Conservation (phyloP, 208 protist species). For the Novymonas esmeraldas region DNA sequence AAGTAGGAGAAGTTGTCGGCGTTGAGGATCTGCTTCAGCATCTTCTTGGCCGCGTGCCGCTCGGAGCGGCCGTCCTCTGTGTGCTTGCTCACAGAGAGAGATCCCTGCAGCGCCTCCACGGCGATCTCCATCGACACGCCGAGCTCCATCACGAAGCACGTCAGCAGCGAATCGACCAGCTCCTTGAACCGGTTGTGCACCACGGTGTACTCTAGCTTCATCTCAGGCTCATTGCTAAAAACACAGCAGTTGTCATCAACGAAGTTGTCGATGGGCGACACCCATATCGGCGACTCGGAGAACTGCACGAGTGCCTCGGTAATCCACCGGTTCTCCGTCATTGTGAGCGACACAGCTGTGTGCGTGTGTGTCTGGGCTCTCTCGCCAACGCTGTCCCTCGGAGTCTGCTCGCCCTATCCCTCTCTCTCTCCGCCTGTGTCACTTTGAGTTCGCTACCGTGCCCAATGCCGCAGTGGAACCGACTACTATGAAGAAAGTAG, state of each 20-base stretch:
- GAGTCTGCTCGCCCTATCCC: too few relatives aligned
- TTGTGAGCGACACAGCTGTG: slow-evolving; percentile 2
- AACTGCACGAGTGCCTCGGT: slow-evolving; percentile 88
- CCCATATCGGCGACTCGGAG: slow-evolving; percentile 82
- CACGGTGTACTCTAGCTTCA: slow-evolving; percentile 90
- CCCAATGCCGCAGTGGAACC: too few relatives aligned
- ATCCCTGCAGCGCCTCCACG: slow-evolving; percentile 45
- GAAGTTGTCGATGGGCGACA: slow-evolving; percentile 85
- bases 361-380: too few relatives aligned
- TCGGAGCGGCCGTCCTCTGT: slow-evolving; percentile 21
- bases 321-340: slow-evolving; percentile 71
- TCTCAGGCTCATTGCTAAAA: slow-evolving; percentile 88
- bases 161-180: slow-evolving; percentile 87
- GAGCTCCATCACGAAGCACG: slow-evolving; percentile 78
- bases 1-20: slow-evolving; percentile 91
- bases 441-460: too few relatives aligned
- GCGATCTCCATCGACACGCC: slow-evolving; percentile 66
- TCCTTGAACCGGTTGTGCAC: slow-evolving; percentile 82
- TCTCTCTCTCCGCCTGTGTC: too few relatives aligned
- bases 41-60: slow-evolving; percentile 34
- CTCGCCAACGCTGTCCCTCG: too few relatives aligned
- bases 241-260: slow-evolving; percentile 92
- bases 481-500: too few relatives aligned
- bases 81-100: slow-evolving; percentile 19
- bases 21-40: slow-evolving; percentile 78